A percentile compares a stretch with the other conserved stretches of the same genome.
Conservation (phyloP, 352 stramenopile species). For the Synura sp. region DNA sequence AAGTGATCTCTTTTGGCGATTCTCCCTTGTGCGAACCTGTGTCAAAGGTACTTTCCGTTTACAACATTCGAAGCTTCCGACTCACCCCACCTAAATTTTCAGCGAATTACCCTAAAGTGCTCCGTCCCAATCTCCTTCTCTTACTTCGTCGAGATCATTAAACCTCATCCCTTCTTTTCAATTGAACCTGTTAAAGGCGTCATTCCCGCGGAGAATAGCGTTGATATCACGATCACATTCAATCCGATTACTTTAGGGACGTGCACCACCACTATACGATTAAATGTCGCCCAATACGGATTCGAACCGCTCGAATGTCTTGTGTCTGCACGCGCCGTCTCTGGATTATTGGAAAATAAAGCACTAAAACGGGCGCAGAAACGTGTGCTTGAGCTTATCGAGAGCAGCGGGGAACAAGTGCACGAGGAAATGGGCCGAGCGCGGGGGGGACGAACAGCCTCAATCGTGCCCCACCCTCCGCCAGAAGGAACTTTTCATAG, state of each 20-base stretch:
- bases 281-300: slow-evolving; percentile 62
- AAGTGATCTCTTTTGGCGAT: slow-evolving; percentile 69
- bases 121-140: slow-evolving; percentile 79
- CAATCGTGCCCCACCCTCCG: neutral
- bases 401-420: neutral
- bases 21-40: slow-evolving; percentile 57
- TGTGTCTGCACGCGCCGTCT: neutral
- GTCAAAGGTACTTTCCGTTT: slow-evolving; percentile 22
- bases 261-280: slow-evolving; percentile 59
- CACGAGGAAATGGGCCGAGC: neutral
- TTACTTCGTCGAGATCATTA: slow-evolving; percentile 63
- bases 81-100: neutral
- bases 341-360: neutral
- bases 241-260: slow-evolving; percentile 62
- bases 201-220: slow-evolving; percentile 63
- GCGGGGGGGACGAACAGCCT: neutral
- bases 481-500: neutral
- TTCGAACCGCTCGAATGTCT: neutral
- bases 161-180: slow-evolving; percentile 65
- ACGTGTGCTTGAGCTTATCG: neutral
- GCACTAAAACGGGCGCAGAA: neutral
- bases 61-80: slow-evolving; percentile 8
- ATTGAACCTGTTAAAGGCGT: slow-evolving; percentile 63
- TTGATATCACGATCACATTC: slow-evolving; percentile 67
- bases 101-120: neutral